phyloP scores from a whole-genome alignment of 2,329 filamentous ascomycete species.

The Fusarium zealandicum region DNA sequence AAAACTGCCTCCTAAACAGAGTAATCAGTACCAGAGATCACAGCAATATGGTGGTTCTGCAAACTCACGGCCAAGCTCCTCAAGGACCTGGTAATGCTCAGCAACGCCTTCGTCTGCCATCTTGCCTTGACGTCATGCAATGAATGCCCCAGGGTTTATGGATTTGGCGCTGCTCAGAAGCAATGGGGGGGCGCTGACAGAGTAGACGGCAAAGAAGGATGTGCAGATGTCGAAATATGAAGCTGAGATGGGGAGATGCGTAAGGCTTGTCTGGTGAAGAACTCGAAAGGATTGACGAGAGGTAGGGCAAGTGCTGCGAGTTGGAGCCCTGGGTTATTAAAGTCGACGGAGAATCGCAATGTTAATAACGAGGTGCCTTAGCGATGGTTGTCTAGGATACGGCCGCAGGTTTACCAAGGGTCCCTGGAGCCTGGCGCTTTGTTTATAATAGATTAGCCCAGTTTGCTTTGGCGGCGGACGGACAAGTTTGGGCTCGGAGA shows the following conservation, averaged over 20 bases:
- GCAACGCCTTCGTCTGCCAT: slow-evolving; percentile 75
- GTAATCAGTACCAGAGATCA: slow-evolving; percentile 10
- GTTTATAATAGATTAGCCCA: slow-evolving; percentile 50
- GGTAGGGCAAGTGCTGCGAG: slow-evolving; percentile 7
- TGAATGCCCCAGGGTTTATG: slow-evolving; percentile 22
- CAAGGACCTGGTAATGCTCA: slow-evolving; percentile 89
- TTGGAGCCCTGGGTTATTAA: slow-evolving; percentile 29
- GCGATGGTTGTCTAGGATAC: slow-evolving; percentile 48
- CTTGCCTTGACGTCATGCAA: slow-evolving; percentile 43
- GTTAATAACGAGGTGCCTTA: slow-evolving; percentile 24
- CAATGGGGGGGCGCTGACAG: slow-evolving; percentile 5
- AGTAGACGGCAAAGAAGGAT: slow-evolving; percentile 13
- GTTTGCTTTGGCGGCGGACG: slow-evolving; percentile 38
- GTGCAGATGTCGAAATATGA: slow-evolving; percentile 1
- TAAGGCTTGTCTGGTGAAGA: slow-evolving; percentile 7
- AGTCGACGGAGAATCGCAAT: slow-evolving; percentile 22
- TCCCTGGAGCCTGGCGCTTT: slow-evolving; percentile 46
- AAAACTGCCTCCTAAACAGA: slow-evolving; percentile 83
- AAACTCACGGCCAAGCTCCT: slow-evolving; percentile 90
- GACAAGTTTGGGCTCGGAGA: slow-evolving; percentile 16
- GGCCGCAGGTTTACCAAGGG: slow-evolving; percentile 22
- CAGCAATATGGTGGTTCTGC: background rate
- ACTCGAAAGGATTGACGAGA: slow-evolving; percentile 8
- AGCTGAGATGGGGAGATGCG: slow-evolving; percentile 5
- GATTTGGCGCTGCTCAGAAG: slow-evolving; percentile 13